Percentiles rank a stretch among this genome's conserved stretches.
Conservation (phyloP, 164 flowering plant genomes). For the Berberis thunbergii region DNA sequence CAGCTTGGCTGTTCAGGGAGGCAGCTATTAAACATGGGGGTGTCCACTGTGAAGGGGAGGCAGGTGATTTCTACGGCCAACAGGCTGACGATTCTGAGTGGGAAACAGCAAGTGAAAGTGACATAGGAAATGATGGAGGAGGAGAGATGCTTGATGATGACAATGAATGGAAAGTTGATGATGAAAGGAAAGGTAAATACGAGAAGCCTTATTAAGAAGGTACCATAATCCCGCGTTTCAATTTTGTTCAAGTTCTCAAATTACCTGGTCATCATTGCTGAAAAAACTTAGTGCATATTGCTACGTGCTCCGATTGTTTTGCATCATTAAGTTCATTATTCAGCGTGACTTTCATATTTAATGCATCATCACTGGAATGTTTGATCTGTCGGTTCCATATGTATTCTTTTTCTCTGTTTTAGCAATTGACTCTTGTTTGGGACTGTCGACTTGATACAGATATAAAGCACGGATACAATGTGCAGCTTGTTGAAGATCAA, state of each 20-base stretch:
- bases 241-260: background rate
- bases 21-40: constrained; percentile 89
- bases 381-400: background rate
- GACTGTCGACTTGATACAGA: constrained; percentile 26
- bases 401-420: background rate
- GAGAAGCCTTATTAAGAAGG: constrained; percentile 63
- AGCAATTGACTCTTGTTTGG: background rate
- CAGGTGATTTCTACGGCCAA: constrained; percentile 56
- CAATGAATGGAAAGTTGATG: constrained; percentile 57
- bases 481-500: constrained; percentile 58
- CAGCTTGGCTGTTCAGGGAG: constrained; percentile 95
- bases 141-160: constrained; percentile 61
- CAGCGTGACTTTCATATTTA: background rate
- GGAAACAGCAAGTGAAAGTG: constrained; percentile 99
- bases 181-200: constrained; percentile 50
- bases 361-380: background rate
- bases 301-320: background rate
- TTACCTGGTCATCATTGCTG: background rate
- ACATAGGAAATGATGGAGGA: constrained; percentile 73
- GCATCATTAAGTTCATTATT: background rate
- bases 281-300: background rate
- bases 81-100: constrained; percentile 94
- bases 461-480: constrained; percentile 48
- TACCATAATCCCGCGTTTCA: constrained; percentile 15
- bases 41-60: constrained; percentile 59